Conservation (phyloP, 257 asterid species). For the Gentiana dahurica region DNA sequence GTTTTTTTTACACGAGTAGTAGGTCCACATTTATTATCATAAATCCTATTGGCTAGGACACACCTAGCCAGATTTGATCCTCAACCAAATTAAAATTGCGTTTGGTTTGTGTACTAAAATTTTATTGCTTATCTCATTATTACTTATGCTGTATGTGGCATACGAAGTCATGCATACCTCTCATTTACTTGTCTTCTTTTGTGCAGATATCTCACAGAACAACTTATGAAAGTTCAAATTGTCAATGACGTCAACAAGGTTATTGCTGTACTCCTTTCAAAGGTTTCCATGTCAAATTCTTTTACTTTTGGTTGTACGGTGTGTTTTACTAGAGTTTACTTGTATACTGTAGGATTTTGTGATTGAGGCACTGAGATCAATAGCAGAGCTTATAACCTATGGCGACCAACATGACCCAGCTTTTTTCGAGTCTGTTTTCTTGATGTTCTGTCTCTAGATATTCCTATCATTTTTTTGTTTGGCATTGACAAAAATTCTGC, state of each 20-base stretch:
- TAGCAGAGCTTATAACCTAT: conserved; percentile 84
- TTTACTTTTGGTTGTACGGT: not conserved
- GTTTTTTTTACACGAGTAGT: not conserved
- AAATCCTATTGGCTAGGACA: not conserved
- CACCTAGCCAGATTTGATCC: not conserved
- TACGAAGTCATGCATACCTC: not conserved
- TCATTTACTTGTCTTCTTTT: conserved; percentile 6
- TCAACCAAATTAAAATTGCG: too few relatives aligned
- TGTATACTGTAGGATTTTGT: conserved; percentile 62
- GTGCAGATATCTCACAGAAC: conserved; percentile 68
- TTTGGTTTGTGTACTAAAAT: not conserved
- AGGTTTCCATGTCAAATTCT: conserved; percentile 3
- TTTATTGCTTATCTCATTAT: not conserved
- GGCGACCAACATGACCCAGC: conserved; percentile 97
- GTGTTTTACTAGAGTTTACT: conserved; percentile 4
- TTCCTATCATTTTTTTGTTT: not conserved
- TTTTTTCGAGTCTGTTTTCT: conserved; percentile 66
- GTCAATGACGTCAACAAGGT: conserved; percentile 96
- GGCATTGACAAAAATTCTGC: conserved; percentile 6
- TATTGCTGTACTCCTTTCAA: conserved; percentile 18
- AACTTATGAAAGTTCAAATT: conserved; percentile 61
- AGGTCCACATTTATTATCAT: not conserved
- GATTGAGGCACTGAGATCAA: conserved; percentile 90
- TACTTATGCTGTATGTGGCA: not conserved
- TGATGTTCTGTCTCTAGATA: conserved; percentile 3